These are phyloP conservation scores for Panicum miliaceum DNA, from an alignment of 176 grass and related monocot species.

Conservation along the genomic window DNA sequence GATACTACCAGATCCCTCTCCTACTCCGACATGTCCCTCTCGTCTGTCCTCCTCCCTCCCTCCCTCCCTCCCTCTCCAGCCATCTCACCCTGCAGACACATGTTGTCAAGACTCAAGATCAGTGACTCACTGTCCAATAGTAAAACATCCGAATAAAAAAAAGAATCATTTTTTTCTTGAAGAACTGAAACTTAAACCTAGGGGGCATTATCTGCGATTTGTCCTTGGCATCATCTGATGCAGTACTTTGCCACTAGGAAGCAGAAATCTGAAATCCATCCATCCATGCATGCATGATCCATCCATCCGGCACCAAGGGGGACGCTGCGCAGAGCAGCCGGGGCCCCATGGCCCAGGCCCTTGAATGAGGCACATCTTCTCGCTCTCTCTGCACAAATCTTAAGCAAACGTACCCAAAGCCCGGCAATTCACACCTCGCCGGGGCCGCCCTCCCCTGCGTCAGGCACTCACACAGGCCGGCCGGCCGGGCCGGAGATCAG, in stretches of 20 bases:
- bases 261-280: conserved; percentile 1
- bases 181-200: neutral
- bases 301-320: neutral
- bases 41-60: neutral
- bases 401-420: neutral
- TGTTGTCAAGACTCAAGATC: neutral
- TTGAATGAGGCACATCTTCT: neutral
- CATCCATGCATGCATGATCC: neutral
- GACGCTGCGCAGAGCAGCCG: neutral
- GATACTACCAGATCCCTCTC: conserved; percentile 27
- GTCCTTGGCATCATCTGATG: conserved; percentile 37
- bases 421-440: conserved; percentile 28
- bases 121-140: neutral
- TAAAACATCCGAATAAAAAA: neutral
- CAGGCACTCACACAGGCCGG: neutral
- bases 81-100: neutral
- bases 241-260: conserved; percentile 19
- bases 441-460: neutral
- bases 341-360: neutral
- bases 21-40: conserved; percentile 43
- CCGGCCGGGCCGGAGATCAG: conserved; percentile 5
- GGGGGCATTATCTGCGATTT: neutral
- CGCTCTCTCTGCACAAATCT: neutral
- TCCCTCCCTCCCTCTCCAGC: conserved; percentile 25
- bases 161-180: neutral